Evolutionary conservation across 2,329 filamentous ascomycete genomes (phyloP).

Genomic region (Penicillium paneum): DNA sequence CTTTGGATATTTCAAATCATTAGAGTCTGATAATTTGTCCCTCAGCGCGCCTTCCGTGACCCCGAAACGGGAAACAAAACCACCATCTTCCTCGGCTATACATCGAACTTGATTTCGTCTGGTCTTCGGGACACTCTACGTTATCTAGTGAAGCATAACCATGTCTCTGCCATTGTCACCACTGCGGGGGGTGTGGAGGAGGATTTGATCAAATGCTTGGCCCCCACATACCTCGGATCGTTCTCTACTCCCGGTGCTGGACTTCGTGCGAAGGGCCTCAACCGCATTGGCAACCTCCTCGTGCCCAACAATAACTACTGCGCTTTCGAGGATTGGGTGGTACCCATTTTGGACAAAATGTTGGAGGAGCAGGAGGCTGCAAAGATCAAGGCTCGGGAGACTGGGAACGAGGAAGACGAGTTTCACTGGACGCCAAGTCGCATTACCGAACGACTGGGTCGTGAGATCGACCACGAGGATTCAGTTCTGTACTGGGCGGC

Average conservation of each 20-base stretch:
- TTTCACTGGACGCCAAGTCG: slow-evolving; percentile 92
- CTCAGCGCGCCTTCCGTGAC: slow-evolving; percentile 73
- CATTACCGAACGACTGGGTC: slow-evolving; percentile 82
- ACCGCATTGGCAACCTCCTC: slow-evolving; percentile 91
- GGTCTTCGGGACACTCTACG: slow-evolving; percentile 87
- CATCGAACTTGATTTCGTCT: slow-evolving; percentile 95
- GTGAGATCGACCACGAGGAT: slow-evolving; percentile 87
- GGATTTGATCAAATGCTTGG: slow-evolving; percentile 97
- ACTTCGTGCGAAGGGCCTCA: slow-evolving; percentile 80
- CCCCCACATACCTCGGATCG: slow-evolving; percentile 84
- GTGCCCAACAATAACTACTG: slow-evolving; percentile 98
- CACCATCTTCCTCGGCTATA: slow-evolving; percentile 96
- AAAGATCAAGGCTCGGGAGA: slow-evolving; percentile 52
- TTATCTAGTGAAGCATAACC: slow-evolving; percentile 87
- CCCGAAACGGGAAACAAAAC: slow-evolving; percentile 74
- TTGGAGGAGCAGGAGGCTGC: slow-evolving; percentile 86
- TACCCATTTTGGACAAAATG: slow-evolving; percentile 93
- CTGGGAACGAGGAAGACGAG: slow-evolving; percentile 56
- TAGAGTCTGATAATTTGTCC: background rate
- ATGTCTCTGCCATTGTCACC: slow-evolving; percentile 90
- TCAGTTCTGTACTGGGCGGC: slow-evolving; percentile 97
- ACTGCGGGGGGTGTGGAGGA: slow-evolving; percentile 95
- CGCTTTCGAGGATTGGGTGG: slow-evolving; percentile 94
- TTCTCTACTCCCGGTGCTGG: slow-evolving; percentile 75
- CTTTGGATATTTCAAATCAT: background rate